These are phyloP conservation scores for Asterionellopsis glacialis DNA, from an alignment of 108 stramenopile genomes.

Conservation along the genomic window DNA sequence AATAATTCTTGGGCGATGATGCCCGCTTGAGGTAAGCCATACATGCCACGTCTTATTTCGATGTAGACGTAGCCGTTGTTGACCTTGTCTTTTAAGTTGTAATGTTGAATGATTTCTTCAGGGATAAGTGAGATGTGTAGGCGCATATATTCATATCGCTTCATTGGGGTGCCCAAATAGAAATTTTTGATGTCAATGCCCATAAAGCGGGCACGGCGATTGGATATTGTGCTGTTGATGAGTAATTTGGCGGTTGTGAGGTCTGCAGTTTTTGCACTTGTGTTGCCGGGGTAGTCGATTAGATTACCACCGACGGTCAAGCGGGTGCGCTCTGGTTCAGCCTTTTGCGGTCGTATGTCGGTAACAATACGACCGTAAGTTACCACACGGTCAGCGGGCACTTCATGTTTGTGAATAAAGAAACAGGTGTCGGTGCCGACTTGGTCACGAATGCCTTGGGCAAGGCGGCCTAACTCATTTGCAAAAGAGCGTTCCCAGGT, in stretches of 20 bases:
- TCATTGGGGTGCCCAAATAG: no score
- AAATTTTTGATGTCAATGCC: slow-evolving; percentile 28
- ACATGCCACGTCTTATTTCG: slow-evolving; percentile 29
- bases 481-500: no score
- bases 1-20: slow-evolving; percentile 36
- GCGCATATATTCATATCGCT: no score
- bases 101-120: slow-evolving; percentile 30
- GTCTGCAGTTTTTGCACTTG: slow-evolving; percentile 30
- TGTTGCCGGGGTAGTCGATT: no score
- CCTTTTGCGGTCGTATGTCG: slow-evolving; percentile 18
- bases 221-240: no score
- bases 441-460: no score
- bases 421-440: no score
- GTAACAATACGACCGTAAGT: slow-evolving; percentile 16
- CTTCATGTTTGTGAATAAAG: no score
- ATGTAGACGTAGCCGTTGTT: slow-evolving; percentile 16
- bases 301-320: no score
- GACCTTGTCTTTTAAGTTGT: no score
- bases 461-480: no score
- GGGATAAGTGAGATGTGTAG: no score
- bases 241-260: slow-evolving; percentile 34
- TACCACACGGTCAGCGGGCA: slow-evolving; percentile 10
- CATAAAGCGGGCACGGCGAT: slow-evolving; percentile 21
- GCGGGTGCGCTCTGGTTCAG: slow-evolving; percentile 11
- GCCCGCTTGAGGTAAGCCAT: slow-evolving; percentile 47